Conservation (phyloP, 2,329 filamentous ascomycete genomes). For the Claviceps digitariae region DNA sequence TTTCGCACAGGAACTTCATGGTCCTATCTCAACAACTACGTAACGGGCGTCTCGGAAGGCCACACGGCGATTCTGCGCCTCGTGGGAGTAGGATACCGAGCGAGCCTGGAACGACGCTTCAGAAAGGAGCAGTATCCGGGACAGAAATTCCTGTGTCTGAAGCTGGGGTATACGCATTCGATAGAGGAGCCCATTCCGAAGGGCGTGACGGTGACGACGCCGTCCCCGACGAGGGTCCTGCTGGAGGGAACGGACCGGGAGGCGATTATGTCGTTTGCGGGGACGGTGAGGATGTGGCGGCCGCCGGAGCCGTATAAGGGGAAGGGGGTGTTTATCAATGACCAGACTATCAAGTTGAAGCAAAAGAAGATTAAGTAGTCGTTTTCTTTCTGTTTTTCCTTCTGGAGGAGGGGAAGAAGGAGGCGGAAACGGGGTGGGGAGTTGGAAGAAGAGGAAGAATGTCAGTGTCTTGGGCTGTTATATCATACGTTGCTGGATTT, state of each 20-base stretch:
- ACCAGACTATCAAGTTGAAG: constrained; percentile 96
- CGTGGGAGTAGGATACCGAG: constrained; percentile 91
- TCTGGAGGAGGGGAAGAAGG: background rate
- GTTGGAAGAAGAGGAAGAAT: background rate
- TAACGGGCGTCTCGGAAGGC: constrained; percentile 89
- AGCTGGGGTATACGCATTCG: constrained; percentile 93
- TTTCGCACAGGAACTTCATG: constrained; percentile 61
- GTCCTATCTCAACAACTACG: constrained; percentile 78
- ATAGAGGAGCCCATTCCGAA: constrained; percentile 76
- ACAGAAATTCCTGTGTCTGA: constrained; percentile 81
- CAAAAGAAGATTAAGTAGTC: constrained; percentile 87
- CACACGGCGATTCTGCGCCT: constrained; percentile 87
- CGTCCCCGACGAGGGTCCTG: constrained; percentile 81
- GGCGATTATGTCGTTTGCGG: constrained; percentile 81
- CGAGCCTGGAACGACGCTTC: constrained; percentile 66
- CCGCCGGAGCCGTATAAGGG: constrained; percentile 96
- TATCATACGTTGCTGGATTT: too few species aligned
- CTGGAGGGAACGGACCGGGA: constrained; percentile 81
- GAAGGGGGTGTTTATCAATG: constrained; percentile 97
- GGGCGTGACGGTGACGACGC: constrained; percentile 75
- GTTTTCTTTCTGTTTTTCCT: background rate
- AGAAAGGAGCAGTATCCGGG: constrained; percentile 63
- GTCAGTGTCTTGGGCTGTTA: too few species aligned
- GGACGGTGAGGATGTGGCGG: constrained; percentile 76
- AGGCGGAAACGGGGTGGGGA: background rate